phyloP scores from a whole-genome alignment of 148 eudicot species.

The Agrostemma githago region DNA sequence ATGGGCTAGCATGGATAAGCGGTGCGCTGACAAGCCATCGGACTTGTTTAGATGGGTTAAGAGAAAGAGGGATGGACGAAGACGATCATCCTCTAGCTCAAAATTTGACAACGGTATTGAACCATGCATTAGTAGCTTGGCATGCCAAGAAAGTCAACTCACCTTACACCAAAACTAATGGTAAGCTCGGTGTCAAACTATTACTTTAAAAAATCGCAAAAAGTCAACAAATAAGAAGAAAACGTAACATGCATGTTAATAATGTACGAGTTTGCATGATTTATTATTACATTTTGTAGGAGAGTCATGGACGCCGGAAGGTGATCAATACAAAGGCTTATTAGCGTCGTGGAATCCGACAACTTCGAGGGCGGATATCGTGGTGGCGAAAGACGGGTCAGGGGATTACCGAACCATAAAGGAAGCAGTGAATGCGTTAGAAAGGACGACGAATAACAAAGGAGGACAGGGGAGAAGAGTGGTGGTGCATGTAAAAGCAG shows the following conservation, averaged over 20 bases:
- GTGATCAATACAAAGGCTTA: constrained; percentile 22
- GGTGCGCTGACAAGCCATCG: constrained; percentile 53
- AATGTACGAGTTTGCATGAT: background rate
- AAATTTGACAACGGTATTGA: constrained; percentile 27
- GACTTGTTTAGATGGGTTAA: constrained; percentile 67
- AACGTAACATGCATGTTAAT: background rate
- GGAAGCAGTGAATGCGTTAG: constrained; percentile 45
- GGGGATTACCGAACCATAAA: constrained; percentile 53
- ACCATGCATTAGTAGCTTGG: constrained; percentile 28
- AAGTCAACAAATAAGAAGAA: too few relatives aligned
- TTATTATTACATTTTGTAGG: background rate
- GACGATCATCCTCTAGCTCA: constrained; percentile 21
- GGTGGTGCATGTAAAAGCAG: constrained; percentile 60
- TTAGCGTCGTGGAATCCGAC: constrained; percentile 52
- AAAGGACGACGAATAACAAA: constrained; percentile 7
- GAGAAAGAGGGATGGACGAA: constrained; percentile 33
- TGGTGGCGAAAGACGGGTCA: constrained; percentile 71
- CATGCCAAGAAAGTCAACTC: constrained; percentile 17
- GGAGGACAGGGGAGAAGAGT: constrained; percentile 28
- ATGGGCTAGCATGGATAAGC: constrained; percentile 59
- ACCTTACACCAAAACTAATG: background rate
- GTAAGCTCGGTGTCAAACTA: constrained; percentile 1
- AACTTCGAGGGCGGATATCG: constrained; percentile 45
- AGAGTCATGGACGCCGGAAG: constrained; percentile 6
- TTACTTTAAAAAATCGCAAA: too few relatives aligned